These are phyloP conservation scores for Elsinoe australis DNA, from an alignment of 2,329 filamentous ascomycete species.

Conservation along the genomic window DNA sequence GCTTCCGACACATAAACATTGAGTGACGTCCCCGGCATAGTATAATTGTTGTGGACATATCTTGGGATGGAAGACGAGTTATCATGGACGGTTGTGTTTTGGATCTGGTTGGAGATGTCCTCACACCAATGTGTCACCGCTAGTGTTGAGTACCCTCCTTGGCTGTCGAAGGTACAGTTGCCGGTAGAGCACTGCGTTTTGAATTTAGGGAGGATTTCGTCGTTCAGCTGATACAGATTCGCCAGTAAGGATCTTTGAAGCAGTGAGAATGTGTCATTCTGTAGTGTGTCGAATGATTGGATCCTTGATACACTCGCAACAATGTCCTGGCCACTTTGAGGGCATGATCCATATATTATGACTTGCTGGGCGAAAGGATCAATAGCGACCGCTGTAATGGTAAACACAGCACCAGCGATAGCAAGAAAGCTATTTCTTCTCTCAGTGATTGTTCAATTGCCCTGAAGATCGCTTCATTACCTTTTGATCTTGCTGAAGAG, in stretches of 20 bases:
- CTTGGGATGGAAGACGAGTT: background rate
- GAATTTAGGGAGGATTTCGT: background rate
- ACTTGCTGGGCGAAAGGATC: slow-evolving; percentile 4
- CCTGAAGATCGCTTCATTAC: background rate
- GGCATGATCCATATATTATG: background rate
- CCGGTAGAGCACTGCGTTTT: background rate
- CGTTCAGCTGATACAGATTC: background rate
- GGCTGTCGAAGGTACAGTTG: background rate
- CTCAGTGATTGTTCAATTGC: no score
- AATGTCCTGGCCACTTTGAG: background rate
- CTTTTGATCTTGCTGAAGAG: background rate
- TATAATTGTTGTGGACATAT: background rate
- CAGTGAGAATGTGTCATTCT: background rate
- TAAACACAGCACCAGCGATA: background rate
- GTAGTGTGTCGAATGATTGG: background rate
- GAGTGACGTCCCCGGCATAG: background rate
- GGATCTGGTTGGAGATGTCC: background rate
- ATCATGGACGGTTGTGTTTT: background rate
- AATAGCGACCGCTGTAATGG: background rate
- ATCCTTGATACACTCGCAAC: background rate
- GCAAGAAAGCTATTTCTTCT: background rate
- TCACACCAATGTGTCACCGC: background rate
- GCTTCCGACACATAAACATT: no score
- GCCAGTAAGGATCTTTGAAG: background rate
- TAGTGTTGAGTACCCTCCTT: background rate